Conservation (phyloP, 306 rosid species). For the Malus sylvestris region DNA sequence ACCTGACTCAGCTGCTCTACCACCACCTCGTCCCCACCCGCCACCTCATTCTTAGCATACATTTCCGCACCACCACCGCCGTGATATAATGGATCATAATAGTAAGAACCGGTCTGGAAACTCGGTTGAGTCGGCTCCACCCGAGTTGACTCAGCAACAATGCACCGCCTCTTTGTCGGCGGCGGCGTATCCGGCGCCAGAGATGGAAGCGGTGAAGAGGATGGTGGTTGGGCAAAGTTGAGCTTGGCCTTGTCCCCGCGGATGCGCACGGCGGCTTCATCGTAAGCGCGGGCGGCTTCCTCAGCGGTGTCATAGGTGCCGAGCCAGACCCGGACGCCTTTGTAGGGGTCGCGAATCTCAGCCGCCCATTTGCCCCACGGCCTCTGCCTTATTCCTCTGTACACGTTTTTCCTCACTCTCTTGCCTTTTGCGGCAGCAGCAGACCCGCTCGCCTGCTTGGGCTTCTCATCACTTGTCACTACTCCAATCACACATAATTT, state of each 20-base stretch:
- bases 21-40: background rate
- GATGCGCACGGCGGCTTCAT: constrained; percentile 72
- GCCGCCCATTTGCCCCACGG: constrained; percentile 99
- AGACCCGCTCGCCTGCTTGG: background rate
- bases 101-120: background rate
- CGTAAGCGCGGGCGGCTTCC: constrained; percentile 86
- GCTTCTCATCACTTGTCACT: constrained; percentile 3
- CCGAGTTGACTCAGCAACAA: constrained; percentile 3
- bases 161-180: constrained; percentile 40
- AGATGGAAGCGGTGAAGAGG: background rate
- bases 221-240: constrained; percentile 37
- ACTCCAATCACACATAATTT: background rate
- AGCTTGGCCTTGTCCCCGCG: constrained; percentile 93
- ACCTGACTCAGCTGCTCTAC: background rate
- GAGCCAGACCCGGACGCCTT: constrained; percentile 90
- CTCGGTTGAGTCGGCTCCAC: background rate
- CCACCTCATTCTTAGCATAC: background rate
- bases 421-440: background rate
- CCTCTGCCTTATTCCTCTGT: constrained; percentile 88
- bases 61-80: background rate
- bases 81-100: background rate
- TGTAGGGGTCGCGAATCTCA: constrained; percentile 87
- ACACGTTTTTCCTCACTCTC: constrained; percentile 50
- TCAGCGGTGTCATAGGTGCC: constrained; percentile 84
- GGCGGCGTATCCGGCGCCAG: background rate